These are phyloP conservation scores for Raddia distichophylla DNA, from an alignment of 176 grass and related monocot genomes.

Conservation along the genomic window DNA sequence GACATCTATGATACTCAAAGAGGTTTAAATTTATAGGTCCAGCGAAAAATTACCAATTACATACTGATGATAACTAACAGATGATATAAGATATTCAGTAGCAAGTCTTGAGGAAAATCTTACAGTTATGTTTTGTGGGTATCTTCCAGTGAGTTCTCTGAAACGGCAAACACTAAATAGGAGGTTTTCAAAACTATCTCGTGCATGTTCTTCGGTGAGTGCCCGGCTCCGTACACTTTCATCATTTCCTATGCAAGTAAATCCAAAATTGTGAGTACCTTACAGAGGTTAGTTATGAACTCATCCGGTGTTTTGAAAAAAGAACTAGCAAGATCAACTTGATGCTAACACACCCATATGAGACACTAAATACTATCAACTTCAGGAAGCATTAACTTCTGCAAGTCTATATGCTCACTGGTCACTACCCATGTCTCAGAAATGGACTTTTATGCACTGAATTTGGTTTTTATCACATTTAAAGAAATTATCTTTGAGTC, in stretches of 20 bases:
- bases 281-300: not conserved
- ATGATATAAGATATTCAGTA: constrained; percentile 2
- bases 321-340: constrained; percentile 19
- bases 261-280: constrained; percentile 25
- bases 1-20: not conserved
- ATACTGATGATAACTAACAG: constrained; percentile 4
- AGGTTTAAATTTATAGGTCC: not conserved
- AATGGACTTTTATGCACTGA: not conserved
- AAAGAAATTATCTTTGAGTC: constrained; percentile 4
- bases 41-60: not conserved
- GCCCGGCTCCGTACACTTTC: constrained; percentile 75
- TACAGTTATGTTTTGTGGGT: constrained; percentile 93
- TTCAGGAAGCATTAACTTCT: not conserved
- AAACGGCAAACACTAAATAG: constrained; percentile 95
- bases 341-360: not conserved
- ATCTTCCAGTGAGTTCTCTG: constrained; percentile 86
- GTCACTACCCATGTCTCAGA: not conserved
- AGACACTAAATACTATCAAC: constrained; percentile 12
- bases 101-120: constrained; percentile 39
- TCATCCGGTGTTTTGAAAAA: not conserved
- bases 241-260: constrained; percentile 61
- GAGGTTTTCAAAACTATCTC: constrained; percentile 98
- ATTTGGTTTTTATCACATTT: constrained; percentile 9
- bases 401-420: not conserved
- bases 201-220: constrained; percentile 91